Percentiles rank a stretch among this genome's conserved stretches.
These are phyloP conservation scores for Mastigamoeba balamuthi DNA, from an alignment of 78 protist species.

Conservation along the genomic window DNA sequence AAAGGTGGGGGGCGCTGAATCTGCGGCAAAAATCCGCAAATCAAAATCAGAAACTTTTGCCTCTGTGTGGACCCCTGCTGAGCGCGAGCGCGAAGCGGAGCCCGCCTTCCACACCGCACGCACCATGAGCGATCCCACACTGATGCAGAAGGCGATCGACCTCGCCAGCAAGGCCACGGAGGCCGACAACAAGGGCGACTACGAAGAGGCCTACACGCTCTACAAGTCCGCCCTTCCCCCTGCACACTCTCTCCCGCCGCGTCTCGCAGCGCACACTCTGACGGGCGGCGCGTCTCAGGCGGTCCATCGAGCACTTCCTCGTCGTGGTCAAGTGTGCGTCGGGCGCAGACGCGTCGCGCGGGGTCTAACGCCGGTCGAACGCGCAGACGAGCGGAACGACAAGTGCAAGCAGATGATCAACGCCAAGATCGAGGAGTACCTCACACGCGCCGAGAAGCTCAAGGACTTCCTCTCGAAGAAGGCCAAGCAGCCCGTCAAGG, in stretches of 20 bases:
- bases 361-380: background rate
- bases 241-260: background rate
- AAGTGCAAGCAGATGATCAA: constrained; percentile 40
- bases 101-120: no score
- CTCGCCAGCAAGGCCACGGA: constrained; percentile 57
- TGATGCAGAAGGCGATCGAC: constrained; percentile 49
- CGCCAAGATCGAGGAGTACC: constrained; percentile 49
- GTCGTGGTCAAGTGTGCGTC: no score
- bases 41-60: no score
- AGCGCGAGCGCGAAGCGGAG: no score
- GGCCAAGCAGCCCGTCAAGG: constrained; percentile 27
- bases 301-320: background rate
- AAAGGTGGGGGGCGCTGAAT: no score
- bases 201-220: constrained; percentile 48
- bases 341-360: no score
- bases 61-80: no score
- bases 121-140: no score
- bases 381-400: constrained; percentile 63
- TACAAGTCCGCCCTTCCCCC: background rate
- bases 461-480: constrained; percentile 37
- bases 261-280: background rate
- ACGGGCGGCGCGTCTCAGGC: background rate
- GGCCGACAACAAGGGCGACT: constrained; percentile 40
- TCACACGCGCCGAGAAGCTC: constrained; percentile 71
- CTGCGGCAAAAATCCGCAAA: no score